Evolutionary conservation across 305 asterid species (phyloP), one percentile per base, ranked within the genome.

Genomic region (Euphrasia arctica): DNA sequence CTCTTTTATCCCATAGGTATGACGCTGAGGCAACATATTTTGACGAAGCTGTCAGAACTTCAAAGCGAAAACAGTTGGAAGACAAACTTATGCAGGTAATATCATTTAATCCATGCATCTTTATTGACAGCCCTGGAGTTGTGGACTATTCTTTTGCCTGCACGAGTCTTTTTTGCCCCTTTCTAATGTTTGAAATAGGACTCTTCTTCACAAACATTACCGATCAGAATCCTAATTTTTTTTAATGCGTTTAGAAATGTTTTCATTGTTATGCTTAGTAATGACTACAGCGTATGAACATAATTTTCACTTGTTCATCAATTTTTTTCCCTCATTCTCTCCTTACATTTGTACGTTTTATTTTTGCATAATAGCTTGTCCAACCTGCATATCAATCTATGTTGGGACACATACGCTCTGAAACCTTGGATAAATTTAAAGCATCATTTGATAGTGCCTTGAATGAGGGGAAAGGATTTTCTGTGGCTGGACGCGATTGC

Each of bases 341-440:
- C 57, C 77, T 74, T 58, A 73, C 70, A 13, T 63, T 51, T 60
- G 54, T 43, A 58, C 50, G 28, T 58, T 56, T 54, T 68, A 55
- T 45, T 52, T 78, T 60, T 65, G 63, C 69, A 34, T 74, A 8
- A 39, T 75, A 91, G 96, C 91, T 88, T 80, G 95, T 91, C 80
- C 98, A 82, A 81, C 98, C 95, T 68, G 85, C 95, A 0, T 77
- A 88, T 77, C 96, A 83, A 50, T 82, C 78, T 74, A 82, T 84
- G 93, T 68, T 91, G 95, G 96, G 95, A 56, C 98, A 91, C 79
- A 71, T 91, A 54, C 85, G 95, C 66, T 64, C 87, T 74, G 94
- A 83, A 65, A 75, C 87, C 50, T 67, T 91, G 60, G 87, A 86
- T 59, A 83, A 77, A 74, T 91, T 91, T 71, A 86, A 88, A 81